A percentile compares a stretch with the other conserved stretches of the same genome.
Evolutionary conservation across 352 stramenopile genomes (phyloP).

Genomic region (Sclerospora graminicola): DNA sequence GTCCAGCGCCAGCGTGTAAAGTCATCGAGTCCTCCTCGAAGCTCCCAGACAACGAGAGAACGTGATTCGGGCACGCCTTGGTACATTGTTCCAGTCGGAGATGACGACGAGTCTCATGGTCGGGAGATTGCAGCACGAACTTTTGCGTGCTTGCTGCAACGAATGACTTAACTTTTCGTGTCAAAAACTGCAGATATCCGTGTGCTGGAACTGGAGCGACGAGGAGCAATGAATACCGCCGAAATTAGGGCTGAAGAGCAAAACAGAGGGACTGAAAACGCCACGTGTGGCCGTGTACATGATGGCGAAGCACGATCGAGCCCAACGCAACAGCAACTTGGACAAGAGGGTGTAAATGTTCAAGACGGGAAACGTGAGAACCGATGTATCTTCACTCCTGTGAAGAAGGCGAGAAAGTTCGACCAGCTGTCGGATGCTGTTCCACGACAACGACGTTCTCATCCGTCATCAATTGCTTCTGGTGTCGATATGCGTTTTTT

Average conservation of each 20-base stretch:
- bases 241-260: not conserved
- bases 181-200: slow-evolving; percentile 39
- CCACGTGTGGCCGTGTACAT: not conserved
- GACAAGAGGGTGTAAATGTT: slow-evolving; percentile 1
- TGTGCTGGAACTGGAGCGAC: slow-evolving; percentile 35
- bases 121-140: not conserved
- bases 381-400: slow-evolving; percentile 45
- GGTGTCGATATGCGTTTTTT: slow-evolving; percentile 25
- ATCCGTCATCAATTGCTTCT: slow-evolving; percentile 20
- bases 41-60: slow-evolving; percentile 7
- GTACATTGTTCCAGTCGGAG: slow-evolving; percentile 41
- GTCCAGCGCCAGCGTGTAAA: slow-evolving; percentile 24
- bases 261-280: not conserved
- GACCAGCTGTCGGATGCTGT: not conserved
- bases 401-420: slow-evolving; percentile 33
- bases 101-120: slow-evolving; percentile 46
- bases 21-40: slow-evolving; percentile 4
- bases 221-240: slow-evolving; percentile 4
- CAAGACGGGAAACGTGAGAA: slow-evolving; percentile 3
- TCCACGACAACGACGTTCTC: not conserved
- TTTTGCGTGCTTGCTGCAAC: not conserved
- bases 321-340: slow-evolving; percentile 1
- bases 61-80: slow-evolving; percentile 24
- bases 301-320: not conserved
- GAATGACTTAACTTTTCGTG: slow-evolving; percentile 1